These are phyloP conservation scores for Neurospora sp. DNA, from an alignment of 495 filamentous ascomycete species.

Conservation along the genomic window DNA sequence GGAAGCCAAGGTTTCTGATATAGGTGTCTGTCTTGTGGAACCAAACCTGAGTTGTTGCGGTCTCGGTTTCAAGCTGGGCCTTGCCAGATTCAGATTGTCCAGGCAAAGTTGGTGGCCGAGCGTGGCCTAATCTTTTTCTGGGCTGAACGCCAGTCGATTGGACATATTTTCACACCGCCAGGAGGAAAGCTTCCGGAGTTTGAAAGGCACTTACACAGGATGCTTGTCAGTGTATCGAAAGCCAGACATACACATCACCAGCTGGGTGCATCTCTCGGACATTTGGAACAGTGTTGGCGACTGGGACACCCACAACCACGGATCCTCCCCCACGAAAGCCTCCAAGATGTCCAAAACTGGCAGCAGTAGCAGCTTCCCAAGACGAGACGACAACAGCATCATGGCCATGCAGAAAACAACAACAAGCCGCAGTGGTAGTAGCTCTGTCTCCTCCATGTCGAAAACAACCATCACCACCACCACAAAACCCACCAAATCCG, in stretches of 20 bases:
- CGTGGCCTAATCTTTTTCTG: background rate
- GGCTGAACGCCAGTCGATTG: background rate
- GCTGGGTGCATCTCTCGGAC: background rate
- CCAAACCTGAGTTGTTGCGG: background rate
- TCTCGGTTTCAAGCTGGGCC: background rate
- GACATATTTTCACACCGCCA: background rate
- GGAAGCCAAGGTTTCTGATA: background rate
- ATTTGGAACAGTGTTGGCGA: background rate
- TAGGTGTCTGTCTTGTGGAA: background rate
- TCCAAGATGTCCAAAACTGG: background rate
- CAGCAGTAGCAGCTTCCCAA: background rate
- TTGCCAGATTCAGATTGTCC: background rate
- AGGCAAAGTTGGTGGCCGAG: background rate
- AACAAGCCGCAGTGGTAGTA: background rate
- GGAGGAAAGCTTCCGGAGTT: background rate
- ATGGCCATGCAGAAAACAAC: background rate
- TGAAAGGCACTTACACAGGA: background rate
- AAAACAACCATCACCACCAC: background rate
- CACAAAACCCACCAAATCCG: background rate
- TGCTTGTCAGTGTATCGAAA: background rate
- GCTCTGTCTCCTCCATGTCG: too few species aligned
- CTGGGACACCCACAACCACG: background rate
- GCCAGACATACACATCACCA: background rate
- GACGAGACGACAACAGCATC: background rate
- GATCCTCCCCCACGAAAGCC: background rate